Conservation (phyloP, 192 early-diverging fungal species). For the Coemansia sp. region DNA sequence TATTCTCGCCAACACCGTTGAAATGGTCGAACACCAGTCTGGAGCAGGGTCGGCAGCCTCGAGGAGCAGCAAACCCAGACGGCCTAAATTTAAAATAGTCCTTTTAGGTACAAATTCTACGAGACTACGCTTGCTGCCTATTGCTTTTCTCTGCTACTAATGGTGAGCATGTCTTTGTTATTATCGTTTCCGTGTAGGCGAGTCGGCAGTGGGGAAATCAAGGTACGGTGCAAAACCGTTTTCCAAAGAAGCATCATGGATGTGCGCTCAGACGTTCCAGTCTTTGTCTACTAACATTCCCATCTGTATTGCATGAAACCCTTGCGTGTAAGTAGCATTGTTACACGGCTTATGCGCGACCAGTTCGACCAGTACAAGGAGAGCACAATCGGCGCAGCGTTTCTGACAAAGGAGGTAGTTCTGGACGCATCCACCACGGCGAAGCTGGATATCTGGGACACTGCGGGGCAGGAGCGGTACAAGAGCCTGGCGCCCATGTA, state of each 20-base stretch:
- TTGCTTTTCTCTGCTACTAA: background rate
- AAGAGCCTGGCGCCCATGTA: conserved; percentile 96
- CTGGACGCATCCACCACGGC: conserved; percentile 77
- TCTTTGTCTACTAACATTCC: background rate
- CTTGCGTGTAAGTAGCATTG: conserved; percentile 62
- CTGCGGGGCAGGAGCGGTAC: conserved; percentile 97
- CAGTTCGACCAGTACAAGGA: conserved; percentile 97
- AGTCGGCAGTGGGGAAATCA: conserved; percentile 97
- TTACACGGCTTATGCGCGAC: conserved; percentile 88
- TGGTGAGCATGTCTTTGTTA: background rate
- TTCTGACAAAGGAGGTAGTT: conserved; percentile 88
- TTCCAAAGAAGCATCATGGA: background rate
- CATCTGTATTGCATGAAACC: background rate
- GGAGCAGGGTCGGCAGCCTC: conserved; percentile 1
- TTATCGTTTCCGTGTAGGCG: conserved; percentile 53
- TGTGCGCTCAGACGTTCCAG: conserved; percentile 2
- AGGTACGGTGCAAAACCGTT: conserved; percentile 54
- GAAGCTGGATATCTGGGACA: conserved; percentile 86
- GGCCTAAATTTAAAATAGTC: conserved; percentile 93
- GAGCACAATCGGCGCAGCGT: conserved; percentile 94
- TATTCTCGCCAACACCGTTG: background rate
- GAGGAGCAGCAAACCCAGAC: conserved; percentile 57
- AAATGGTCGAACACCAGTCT: conserved; percentile 22
- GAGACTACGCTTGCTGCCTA: background rate
- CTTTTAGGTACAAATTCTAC: conserved; percentile 69